Conservation (phyloP, 2,329 filamentous ascomycete genomes). For the Diaporthe sp. region DNA sequence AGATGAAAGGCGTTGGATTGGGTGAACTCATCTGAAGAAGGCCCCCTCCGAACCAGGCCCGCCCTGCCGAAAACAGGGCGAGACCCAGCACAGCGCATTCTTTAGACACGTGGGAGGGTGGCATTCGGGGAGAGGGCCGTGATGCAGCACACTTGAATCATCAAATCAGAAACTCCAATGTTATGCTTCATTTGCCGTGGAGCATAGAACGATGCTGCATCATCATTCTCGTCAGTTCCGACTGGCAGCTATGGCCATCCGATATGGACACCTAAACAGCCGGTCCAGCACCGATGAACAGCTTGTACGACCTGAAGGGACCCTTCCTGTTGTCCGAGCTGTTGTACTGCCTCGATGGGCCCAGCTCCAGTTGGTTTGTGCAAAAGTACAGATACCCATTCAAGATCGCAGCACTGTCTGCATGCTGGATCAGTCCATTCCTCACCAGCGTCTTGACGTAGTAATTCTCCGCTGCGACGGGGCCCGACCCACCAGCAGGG, state of each 20-base stretch:
- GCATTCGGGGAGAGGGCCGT: no score
- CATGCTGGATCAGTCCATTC: slow-evolving; percentile 58
- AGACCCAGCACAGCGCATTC: not conserved
- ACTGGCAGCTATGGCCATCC: not conserved
- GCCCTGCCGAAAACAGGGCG: no score
- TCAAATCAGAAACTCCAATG: not conserved
- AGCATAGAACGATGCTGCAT: no score
- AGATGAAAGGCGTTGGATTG: not conserved
- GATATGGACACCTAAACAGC: slow-evolving; percentile 43
- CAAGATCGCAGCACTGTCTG: slow-evolving; percentile 56
- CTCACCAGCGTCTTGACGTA: slow-evolving; percentile 56
- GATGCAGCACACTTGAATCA: not conserved
- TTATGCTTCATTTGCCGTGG: not conserved
- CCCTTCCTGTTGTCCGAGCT: slow-evolving; percentile 54
- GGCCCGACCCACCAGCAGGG: slow-evolving; percentile 50
- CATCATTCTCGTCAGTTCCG: not conserved
- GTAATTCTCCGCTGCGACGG: slow-evolving; percentile 52
- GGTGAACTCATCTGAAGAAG: no score
- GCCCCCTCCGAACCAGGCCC: no score
- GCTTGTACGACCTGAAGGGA: slow-evolving; percentile 53
- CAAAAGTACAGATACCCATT: slow-evolving; percentile 59
- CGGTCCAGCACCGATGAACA: slow-evolving; percentile 54
- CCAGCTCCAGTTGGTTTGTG: slow-evolving; percentile 56
- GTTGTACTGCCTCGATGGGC: slow-evolving; percentile 53
- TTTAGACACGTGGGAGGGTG: not conserved